Percentiles rank a stretch among this genome's conserved stretches.
Evolutionary conservation across 192 early-diverging fungal genomes (phyloP).

Genomic region (Backusella liffmaniae): DNA sequence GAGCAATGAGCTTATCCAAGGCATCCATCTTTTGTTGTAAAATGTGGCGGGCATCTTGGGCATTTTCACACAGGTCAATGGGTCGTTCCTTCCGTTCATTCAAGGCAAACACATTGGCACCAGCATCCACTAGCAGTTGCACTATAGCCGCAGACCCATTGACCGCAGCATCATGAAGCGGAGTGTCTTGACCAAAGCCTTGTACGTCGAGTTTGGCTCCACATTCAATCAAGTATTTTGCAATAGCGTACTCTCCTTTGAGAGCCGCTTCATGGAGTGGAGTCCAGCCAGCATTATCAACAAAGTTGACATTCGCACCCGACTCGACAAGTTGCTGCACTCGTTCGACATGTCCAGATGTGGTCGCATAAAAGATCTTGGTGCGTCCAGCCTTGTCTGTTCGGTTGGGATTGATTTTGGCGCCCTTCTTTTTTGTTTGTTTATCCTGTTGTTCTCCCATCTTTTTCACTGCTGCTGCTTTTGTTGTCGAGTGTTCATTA

Average conservation of each 20-base stretch:
- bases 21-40: conserved; percentile 32
- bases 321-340: conserved; percentile 48
- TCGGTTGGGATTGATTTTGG: conserved; percentile 24
- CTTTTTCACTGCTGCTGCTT: neutral
- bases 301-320: conserved; percentile 60
- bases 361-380: conserved; percentile 47
- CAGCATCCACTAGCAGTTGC: conserved; percentile 46
- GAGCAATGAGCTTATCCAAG: conserved; percentile 35
- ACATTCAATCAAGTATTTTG: conserved; percentile 47
- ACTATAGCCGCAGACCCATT: conserved; percentile 46
- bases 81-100: conserved; percentile 40
- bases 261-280: conserved; percentile 58
- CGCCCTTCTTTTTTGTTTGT: neutral
- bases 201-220: conserved; percentile 57
- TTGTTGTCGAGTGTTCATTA: neutral
- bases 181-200: conserved; percentile 64
- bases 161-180: conserved; percentile 59
- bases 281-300: conserved; percentile 65
- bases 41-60: conserved; percentile 32
- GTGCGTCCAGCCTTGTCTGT: conserved; percentile 50
- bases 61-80: conserved; percentile 43
- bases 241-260: conserved; percentile 45
- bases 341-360: conserved; percentile 56
- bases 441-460: neutral
- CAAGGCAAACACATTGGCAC: conserved; percentile 55